A percentile compares a stretch with the other conserved stretches of the same genome.
phyloP scores from a whole-genome alignment of 345 rosid species.

The Pelargonium nanum region DNA sequence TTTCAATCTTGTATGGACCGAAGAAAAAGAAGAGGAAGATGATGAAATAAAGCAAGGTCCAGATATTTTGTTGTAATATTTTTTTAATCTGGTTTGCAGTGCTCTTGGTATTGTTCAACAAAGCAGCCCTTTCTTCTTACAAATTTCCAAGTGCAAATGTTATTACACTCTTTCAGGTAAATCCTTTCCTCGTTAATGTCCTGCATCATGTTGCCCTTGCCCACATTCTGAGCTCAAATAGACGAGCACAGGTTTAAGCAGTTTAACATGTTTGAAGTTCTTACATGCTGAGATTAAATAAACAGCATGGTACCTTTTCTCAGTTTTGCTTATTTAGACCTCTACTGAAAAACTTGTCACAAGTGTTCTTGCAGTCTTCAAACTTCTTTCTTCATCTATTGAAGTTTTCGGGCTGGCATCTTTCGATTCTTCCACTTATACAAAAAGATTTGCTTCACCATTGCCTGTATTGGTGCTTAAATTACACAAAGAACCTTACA shows the following conservation, averaged over 20 bases:
- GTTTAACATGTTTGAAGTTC: background rate
- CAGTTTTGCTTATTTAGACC: background rate
- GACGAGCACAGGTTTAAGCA: background rate
- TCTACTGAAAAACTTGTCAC: background rate
- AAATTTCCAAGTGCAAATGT: constrained; percentile 80
- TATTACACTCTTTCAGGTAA: constrained; percentile 84
- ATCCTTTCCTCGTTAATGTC: background rate
- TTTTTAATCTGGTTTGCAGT: constrained; percentile 33
- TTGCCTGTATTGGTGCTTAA: background rate
- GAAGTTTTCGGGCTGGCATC: background rate
- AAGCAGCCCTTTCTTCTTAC: constrained; percentile 96
- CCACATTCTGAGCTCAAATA: background rate
- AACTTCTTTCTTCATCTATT: background rate
- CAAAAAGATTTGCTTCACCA: background rate
- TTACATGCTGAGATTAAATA: background rate
- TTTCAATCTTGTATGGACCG: no score
- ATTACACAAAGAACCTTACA: background rate
- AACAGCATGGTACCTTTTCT: no score
- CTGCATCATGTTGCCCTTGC: background rate
- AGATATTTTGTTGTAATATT: background rate
- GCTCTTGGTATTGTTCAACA: constrained; percentile 82
- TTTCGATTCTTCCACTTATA: background rate
- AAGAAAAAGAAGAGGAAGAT: no score
- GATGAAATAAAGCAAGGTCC: no score
- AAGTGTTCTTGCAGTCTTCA: background rate